Evolutionary conservation across 805 yeast genomes (phyloP).

Genomic region (Brettanomyces nanus): DNA sequence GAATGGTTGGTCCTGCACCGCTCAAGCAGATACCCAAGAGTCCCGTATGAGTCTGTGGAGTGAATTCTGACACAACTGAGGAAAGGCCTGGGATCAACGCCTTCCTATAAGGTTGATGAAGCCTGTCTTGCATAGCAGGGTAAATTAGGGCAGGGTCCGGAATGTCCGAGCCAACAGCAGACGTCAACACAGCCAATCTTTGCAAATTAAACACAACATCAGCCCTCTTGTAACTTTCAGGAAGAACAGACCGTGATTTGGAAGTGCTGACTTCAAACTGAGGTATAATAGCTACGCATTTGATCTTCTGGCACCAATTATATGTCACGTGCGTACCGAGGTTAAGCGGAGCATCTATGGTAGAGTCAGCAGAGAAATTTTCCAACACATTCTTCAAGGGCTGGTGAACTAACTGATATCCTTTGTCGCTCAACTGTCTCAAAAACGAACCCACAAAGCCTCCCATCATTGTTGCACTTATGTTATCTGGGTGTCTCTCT

Average conservation of each 20-base stretch:
- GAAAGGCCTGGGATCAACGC: constrained; percentile 85
- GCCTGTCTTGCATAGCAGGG: constrained; percentile 92
- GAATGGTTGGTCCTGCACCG: constrained; percentile 97
- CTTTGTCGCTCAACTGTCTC: constrained; percentile 67
- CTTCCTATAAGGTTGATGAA: constrained; percentile 96
- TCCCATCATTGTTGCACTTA: constrained; percentile 98
- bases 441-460: constrained; percentile 95
- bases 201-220: constrained; percentile 92
- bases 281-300: constrained; percentile 88
- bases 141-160: constrained; percentile 80
- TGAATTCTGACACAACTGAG: constrained; percentile 69
- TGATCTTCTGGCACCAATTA: constrained; percentile 71
- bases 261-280: constrained; percentile 93
- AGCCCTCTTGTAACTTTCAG: constrained; percentile 62
- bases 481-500: constrained; percentile 97
- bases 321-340: constrained; percentile 88
- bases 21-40: constrained; percentile 89
- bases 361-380: constrained; percentile 16
- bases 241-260: constrained; percentile 82
- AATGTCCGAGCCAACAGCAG: constrained; percentile 73
- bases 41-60: constrained; percentile 78
- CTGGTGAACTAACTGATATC: constrained; percentile 66
- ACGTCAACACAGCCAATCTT: constrained; percentile 84
- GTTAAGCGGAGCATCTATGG: constrained; percentile 76
- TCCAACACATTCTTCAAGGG: constrained; percentile 76